Base-by-base conservation (phyloP, 495 filamentous ascomycete genomes). In the Glutinoglossum americanum region DNA sequence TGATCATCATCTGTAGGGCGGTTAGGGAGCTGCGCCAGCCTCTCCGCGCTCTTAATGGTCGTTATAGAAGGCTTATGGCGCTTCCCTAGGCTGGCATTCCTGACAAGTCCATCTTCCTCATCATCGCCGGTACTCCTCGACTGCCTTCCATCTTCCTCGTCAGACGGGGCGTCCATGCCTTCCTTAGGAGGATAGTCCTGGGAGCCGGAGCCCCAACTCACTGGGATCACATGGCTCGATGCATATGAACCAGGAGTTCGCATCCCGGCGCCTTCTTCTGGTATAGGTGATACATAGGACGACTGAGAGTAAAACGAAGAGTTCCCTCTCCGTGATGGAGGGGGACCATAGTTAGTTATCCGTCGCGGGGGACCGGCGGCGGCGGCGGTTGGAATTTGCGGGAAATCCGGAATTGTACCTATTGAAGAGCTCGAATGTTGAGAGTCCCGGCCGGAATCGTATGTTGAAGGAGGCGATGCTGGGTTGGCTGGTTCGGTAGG, bases 221-320 rank as follows among this genome's bases (percentile, higher is more conserved):
- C 27, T 23, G 57, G 57, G 32, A 55, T 58, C 8, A 55, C 57
- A 21, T 54, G 57, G n/a, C 57, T 59, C 19, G 57, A 59, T 19
- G 57, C 57, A 37, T 35, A 59, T 17, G 57, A 59, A 35, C 32
- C 57, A 30, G 57, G 57, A 25, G 57, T 35, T 17, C 57, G 45
- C 21, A 23, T 13, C 15, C 51, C 57, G 7, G 57, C 25, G 26
- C 27, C 23, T 17, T 59, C 57, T 45, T 59, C 57, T 17, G 49
- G 49, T 3, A 59, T 59, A 7, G 57, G 47, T 5, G 57, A 35
- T 32, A 59, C 47, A 41, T 53, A 51, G 17, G 57, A 55, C 19
- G 26, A 25, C 7, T 59, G 45, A 15, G 57, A 59, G 49, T 59
- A 54, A 45, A 30, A 25, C 4, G 57, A 37, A 13, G 45, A 53